Evolutionary conservation across 345 rosid species (phyloP).

Genomic region (Cardiospermum halicacabum): DNA sequence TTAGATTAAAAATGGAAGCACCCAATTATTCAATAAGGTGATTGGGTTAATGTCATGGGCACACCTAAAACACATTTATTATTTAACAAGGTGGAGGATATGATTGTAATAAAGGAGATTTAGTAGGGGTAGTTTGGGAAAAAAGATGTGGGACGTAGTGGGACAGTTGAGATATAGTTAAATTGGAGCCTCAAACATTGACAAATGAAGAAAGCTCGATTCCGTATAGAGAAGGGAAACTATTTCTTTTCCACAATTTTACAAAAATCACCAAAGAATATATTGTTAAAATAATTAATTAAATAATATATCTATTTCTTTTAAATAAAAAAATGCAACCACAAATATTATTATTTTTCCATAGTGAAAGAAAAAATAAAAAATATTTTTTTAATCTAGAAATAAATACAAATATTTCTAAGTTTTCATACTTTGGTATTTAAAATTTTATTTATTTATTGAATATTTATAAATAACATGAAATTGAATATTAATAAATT

Average conservation of each 20-base stretch:
- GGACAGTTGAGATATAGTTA: slow-evolving; percentile 50
- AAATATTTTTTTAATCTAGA: too few species aligned
- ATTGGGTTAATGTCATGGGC: slow-evolving; percentile 26
- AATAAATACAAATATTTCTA: too few species aligned
- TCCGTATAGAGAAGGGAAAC: slow-evolving; percentile 51
- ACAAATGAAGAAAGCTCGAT: slow-evolving; percentile 33
- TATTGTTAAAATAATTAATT: slow-evolving; percentile 1
- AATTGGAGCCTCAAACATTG: slow-evolving; percentile 52
- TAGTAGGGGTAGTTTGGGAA: slow-evolving; percentile 14
- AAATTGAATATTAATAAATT: too few species aligned
- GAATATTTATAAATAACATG: too few species aligned
- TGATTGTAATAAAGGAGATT: neutral
- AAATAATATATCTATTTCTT: too few species aligned
- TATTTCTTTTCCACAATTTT: slow-evolving; percentile 18
- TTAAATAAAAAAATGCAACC: neutral
- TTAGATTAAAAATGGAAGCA: neutral
- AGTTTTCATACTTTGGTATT: too few species aligned
- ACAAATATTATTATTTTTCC: too few species aligned
- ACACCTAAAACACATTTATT: slow-evolving; percentile 1
- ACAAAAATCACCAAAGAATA: neutral
- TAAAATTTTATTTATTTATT: too few species aligned
- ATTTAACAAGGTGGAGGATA: neutral
- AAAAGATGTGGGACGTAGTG: slow-evolving; percentile 25
- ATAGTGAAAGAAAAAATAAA: too few species aligned
- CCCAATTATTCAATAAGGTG: slow-evolving; percentile 7